Conservation (phyloP, 2,329 filamentous ascomycete genomes). For the Stachybotrys chlorohalonatus region DNA sequence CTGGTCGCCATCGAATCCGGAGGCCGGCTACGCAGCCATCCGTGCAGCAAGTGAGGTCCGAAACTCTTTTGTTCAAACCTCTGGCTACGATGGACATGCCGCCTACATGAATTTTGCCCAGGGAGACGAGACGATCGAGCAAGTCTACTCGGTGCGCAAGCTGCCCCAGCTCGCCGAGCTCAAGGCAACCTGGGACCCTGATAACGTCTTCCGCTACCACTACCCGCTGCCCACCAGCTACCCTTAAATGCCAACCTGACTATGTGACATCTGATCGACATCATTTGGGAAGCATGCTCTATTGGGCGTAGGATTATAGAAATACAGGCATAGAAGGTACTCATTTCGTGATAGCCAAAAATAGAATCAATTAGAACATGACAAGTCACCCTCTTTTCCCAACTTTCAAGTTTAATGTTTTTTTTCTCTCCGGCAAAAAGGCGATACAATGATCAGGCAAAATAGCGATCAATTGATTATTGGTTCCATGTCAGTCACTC, state of each 20-base stretch:
- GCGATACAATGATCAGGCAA: no score
- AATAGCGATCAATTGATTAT: no score
- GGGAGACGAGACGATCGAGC: background rate
- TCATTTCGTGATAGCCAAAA: no score
- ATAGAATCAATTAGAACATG: no score
- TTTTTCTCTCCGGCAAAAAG: no score
- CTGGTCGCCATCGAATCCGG: background rate
- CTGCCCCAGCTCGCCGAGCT: background rate
- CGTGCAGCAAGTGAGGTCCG: background rate
- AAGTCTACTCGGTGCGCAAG: background rate
- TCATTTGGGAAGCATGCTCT: no score
- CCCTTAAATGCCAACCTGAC: background rate
- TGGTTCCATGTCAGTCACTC: no score
- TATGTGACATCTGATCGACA: no score
- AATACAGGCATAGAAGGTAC: no score
- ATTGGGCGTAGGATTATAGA: no score
- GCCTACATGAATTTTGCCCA: background rate
- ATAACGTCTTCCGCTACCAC: background rate
- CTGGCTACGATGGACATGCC: background rate
- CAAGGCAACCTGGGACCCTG: background rate
- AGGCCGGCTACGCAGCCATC: background rate
- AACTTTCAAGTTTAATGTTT: no score
- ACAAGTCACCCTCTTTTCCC: no score
- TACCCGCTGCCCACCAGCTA: background rate
- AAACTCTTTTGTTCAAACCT: background rate